phyloP scores from a whole-genome alignment of 352 stramenopile species.

The Globisporangium carolinianum region DNA sequence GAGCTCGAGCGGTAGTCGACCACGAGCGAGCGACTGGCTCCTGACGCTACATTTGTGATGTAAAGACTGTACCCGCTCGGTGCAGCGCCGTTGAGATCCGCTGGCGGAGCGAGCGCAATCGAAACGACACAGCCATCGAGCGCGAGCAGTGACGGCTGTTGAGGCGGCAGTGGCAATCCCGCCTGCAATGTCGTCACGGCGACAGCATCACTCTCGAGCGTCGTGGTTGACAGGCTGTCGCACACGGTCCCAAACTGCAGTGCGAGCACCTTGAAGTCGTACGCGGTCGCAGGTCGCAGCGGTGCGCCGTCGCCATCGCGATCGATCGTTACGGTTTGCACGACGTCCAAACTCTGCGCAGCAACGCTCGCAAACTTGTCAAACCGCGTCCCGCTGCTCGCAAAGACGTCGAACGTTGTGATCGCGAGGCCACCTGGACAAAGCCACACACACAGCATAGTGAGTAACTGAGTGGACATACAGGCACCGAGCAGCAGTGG shows the following conservation, averaged over 20 bases:
- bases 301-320: constrained; percentile 9
- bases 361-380: constrained; percentile 20
- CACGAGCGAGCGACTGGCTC: constrained; percentile 1
- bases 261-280: constrained; percentile 37
- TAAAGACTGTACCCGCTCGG: constrained; percentile 6
- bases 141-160: constrained; percentile 10
- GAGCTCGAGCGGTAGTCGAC: constrained; percentile 2
- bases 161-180: constrained; percentile 20
- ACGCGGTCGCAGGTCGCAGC: constrained; percentile 21
- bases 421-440: constrained; percentile 24
- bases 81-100: constrained; percentile 27
- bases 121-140: constrained; percentile 15
- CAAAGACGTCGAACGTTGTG: constrained; percentile 25
- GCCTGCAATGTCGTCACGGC: constrained; percentile 18
- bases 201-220: constrained; percentile 26
- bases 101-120: constrained; percentile 15
- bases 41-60: neutral
- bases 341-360: constrained; percentile 10
- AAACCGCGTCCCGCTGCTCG: constrained; percentile 12
- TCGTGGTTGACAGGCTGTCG: constrained; percentile 18
- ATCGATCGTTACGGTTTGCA: constrained; percentile 13
- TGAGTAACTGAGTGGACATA: neutral
- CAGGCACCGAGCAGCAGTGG: neutral
- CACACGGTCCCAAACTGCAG: constrained; percentile 32
- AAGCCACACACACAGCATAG: neutral